Base-by-base conservation (phyloP, 345 rosid genomes). In the Garcia nutans region DNA sequence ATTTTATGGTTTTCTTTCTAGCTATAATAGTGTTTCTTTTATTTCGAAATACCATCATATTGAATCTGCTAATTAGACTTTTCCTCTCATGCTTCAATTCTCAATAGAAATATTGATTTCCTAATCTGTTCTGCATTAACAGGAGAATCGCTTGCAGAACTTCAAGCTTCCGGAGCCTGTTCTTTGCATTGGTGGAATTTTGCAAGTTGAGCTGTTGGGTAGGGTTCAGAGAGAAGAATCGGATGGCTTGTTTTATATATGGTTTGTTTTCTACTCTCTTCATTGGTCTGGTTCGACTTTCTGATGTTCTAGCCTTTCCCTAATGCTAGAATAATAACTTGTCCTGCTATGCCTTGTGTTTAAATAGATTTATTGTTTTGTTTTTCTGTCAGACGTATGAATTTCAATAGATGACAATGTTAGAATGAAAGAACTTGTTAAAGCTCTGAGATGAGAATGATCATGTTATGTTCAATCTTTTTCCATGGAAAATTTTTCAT, bases 91-190 rank as follows among this genome's bases (percentile, higher is more conserved):
- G 24, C 42, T 19, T 17, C n/a, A 22, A 31, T 8, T 24, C 26
- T 22, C 47, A 49, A 57, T 13, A 17, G 23, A 67, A 68, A 17
- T 56, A 49, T 17, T 70, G 6, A 64, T 52, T 3, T 0, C 7
- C 44, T n/a, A 28, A 65, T 75, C 74, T 54, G 41, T 58, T 66
- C 5, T 56, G 50, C 63, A 5, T 84, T 86, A 84, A 74, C 85
- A 96, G 99, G 95, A 89, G 82, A 87, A 83, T 78, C 24, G 78
- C 50, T 75, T 96, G 85, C 98, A 96, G 87, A 83, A 54, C 11
- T 96, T 92, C 82, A 81, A 78, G 91, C 89, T 96, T 82, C 94
- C 97, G n/a, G 91, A 96, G 75, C 97, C 97, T 0, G 87, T 88
- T 80, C 77, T 96, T 57, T 96, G 98, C 81, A 72, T 96, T 57